A percentile compares a stretch with the other conserved stretches of the same genome.
Conservation (phyloP, 176 grass and related monocot genomes). For the Eleusine coracana region DNA sequence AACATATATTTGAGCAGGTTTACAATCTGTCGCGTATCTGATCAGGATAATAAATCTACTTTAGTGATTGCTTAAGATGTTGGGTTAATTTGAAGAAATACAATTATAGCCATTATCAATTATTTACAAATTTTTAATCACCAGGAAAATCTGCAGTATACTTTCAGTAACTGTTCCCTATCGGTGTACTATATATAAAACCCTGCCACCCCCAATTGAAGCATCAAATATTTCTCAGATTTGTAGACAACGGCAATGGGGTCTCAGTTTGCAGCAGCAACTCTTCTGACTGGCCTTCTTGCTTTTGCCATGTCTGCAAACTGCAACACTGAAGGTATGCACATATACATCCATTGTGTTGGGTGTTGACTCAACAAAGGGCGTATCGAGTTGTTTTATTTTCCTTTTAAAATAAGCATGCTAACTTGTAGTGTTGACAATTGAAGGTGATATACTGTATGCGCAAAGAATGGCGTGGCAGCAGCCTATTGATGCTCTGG, state of each 20-base stretch:
- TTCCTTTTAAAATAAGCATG: neutral
- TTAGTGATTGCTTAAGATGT: neutral
- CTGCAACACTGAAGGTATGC: conserved; percentile 45
- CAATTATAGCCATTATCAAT: neutral
- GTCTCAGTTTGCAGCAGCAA: conserved; percentile 5
- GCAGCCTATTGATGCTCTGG: conserved; percentile 32
- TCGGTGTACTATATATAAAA: conserved; percentile 16
- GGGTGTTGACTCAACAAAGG: neutral
- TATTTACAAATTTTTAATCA: neutral
- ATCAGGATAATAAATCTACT: neutral
- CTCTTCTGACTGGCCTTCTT: conserved; percentile 1
- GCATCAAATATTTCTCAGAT: neutral
- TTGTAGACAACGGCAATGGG: conserved; percentile 6
- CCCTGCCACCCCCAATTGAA: neutral
- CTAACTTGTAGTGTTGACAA: neutral
- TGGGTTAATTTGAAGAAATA: neutral
- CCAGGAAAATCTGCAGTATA: neutral
- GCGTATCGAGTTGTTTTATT: no score
- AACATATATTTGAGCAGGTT: no score
- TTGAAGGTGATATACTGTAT: conserved; percentile 48
- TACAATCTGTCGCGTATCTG: neutral
- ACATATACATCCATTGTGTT: neutral
- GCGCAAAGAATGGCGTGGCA: conserved; percentile 28
- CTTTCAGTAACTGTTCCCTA: neutral
- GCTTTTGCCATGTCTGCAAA: conserved; percentile 14